phyloP scores from a whole-genome alignment of 192 early-diverging fungal species.

The Backusella circina region DNA sequence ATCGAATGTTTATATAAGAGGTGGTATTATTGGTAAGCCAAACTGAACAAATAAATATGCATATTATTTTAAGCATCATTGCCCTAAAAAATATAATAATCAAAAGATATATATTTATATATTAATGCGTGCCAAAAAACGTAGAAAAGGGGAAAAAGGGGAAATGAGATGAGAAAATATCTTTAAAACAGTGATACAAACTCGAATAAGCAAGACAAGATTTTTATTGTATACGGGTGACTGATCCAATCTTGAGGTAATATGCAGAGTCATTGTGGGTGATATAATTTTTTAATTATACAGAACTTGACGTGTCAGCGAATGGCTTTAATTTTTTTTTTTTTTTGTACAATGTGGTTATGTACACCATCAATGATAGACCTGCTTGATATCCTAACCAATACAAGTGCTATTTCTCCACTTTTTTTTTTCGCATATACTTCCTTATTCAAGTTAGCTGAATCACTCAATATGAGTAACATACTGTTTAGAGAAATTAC shows the following conservation, averaged over 20 bases:
- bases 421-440: neutral
- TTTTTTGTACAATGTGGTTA: neutral
- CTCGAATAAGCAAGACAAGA: neutral
- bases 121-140: neutral
- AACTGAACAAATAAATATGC: neutral
- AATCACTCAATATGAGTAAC: neutral
- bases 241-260: neutral
- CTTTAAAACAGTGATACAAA: neutral
- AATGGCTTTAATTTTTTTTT: neutral
- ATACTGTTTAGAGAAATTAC: neutral
- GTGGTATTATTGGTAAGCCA: neutral
- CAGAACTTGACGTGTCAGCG: neutral
- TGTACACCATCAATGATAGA: neutral
- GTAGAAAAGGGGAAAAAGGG: neutral
- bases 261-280: neutral
- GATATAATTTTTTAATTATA: neutral
- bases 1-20: neutral
- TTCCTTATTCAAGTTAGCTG: neutral
- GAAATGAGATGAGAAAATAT: neutral
- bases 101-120: neutral
- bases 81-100: neutral
- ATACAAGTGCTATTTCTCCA: neutral
- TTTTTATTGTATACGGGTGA: neutral
- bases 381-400: neutral
- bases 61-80: neutral